Evolutionary conservation across 768 basidiomycete species (phyloP), one percentile per base, ranked within the genome.

Genomic region (Hemileccinum impolitum): DNA sequence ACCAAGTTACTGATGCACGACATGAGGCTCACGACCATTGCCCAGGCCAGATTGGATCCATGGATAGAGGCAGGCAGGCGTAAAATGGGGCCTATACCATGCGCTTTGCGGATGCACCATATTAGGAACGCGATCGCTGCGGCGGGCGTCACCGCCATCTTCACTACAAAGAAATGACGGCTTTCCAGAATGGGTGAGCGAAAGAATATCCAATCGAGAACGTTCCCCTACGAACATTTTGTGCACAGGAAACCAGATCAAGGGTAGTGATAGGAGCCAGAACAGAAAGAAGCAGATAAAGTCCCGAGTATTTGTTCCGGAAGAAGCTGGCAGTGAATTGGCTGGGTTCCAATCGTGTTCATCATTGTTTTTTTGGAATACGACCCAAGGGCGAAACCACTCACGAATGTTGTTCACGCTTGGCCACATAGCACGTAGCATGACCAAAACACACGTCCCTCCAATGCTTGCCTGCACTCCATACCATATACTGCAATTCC

Each of bases 221-320:
- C 41, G 30, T 45, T 53, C 51, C 51, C 49, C 39, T 46, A 69
- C 80, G 49, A 64, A 85, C 84, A 89, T 85, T 60, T 85, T 77
- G 71, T 92, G 87, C 41, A 90, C 81, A 11, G 87, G 88, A 56
- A 89, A 84, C 85, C 85, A 90, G 56, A 90, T 84, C 15, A 84
- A 82, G 9, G 87, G 87, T 26, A 91, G 76, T 28, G 82, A 86
- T 34, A 89, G 75, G 23, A 90, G 69, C 84, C 87, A 92, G 74
- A 91, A 94, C 50, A 93, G 73, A 75, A 93, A 85, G 79, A 93
- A 93, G 56, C 81, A 81, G 71, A 89, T 70, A 56, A 85, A 87
- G 68, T 87, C 81, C 45, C 78, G 76, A n/a, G 85, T 84, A 47
- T 75, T 85, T 28, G 81, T 90, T 38, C 88, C 87, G 51, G 86